These are phyloP conservation scores for Scenedesmus sp. DNA, from an alignment of 163 green algal genomes.

Conservation along the genomic window DNA sequence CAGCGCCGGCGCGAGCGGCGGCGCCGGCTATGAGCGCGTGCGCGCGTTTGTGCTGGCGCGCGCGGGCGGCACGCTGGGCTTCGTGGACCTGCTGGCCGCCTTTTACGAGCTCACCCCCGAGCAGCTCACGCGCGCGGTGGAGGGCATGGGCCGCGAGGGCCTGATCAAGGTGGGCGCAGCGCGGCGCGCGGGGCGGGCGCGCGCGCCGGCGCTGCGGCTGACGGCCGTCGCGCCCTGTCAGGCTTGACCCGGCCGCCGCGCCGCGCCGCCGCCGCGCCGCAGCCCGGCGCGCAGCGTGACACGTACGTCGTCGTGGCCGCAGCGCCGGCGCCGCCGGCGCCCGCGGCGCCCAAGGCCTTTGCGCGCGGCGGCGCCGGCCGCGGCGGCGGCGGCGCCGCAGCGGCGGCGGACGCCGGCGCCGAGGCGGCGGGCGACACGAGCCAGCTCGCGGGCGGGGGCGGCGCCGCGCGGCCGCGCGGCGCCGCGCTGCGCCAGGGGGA, in stretches of 20 bases:
- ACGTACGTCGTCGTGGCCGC: too few species aligned
- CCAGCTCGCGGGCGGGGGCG: not conserved
- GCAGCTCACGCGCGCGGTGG: constrained; percentile 20
- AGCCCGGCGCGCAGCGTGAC: too few species aligned
- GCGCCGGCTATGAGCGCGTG: too few species aligned
- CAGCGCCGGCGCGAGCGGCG: too few species aligned
- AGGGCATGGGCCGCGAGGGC: constrained; percentile 23
- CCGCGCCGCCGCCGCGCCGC: too few species aligned
- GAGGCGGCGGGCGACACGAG: not conserved
- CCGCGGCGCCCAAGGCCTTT: not conserved
- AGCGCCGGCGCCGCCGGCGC: not conserved
- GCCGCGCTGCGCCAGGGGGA: constrained; percentile 5
- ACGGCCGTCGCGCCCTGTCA: not conserved
- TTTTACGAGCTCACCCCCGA: not conserved
- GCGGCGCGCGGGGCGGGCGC: not conserved
- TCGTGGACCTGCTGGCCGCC: constrained; percentile 9
- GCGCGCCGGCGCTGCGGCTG: not conserved
- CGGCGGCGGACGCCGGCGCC: constrained; percentile 1
- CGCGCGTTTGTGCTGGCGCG: too few species aligned
- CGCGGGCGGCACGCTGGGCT: too few species aligned
- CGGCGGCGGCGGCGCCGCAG: not conserved
- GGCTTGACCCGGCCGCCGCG: too few species aligned
- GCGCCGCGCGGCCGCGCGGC: not conserved
- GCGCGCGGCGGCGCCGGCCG: constrained; percentile 1
- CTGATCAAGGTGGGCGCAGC: constrained; percentile 39